These are phyloP conservation scores for Thelonectria rubi DNA, from an alignment of 2,329 filamentous ascomycete species.

Conservation along the genomic window DNA sequence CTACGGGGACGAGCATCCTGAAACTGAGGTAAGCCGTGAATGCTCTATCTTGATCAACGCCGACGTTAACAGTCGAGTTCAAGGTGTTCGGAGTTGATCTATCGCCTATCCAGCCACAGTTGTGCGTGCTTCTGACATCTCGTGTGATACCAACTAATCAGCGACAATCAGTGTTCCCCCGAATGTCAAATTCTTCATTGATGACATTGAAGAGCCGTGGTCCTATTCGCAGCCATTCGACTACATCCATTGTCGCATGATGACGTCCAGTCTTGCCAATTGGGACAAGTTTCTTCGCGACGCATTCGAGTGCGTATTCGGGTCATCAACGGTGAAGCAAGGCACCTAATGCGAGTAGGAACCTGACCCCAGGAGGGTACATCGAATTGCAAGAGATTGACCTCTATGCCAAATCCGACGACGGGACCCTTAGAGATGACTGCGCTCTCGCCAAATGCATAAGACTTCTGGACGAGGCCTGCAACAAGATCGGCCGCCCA, in stretches of 20 bases:
- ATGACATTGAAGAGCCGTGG: constrained; percentile 12
- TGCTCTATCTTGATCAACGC: background rate
- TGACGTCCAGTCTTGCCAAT: constrained; percentile 9
- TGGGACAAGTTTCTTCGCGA: constrained; percentile 6
- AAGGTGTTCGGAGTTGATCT: constrained; percentile 60
- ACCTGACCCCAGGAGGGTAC: constrained; percentile 11
- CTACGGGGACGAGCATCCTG: constrained; percentile 26
- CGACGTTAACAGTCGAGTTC: background rate
- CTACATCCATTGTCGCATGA: constrained; percentile 15
- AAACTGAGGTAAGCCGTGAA: constrained; percentile 8
- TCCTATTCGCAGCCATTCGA: constrained; percentile 3
- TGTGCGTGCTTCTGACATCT: constrained; percentile 12
- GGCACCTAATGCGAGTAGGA: background rate
- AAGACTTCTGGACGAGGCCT: constrained; percentile 23
- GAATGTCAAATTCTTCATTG: constrained; percentile 17
- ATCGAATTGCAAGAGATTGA: constrained; percentile 12
- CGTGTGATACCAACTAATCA: background rate
- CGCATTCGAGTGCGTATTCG: background rate
- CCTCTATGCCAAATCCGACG: constrained; percentile 5
- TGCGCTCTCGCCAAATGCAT: constrained; percentile 20
- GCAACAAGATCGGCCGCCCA: constrained; percentile 23
- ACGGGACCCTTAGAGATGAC: constrained; percentile 12
- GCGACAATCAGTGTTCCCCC: constrained; percentile 26
- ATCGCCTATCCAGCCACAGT: constrained; percentile 62
- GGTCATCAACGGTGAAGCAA: no score